A percentile compares a stretch with the other conserved stretches of the same genome.
Evolutionary conservation across 2,329 filamentous ascomycete genomes (phyloP).

Genomic region (Penicillium sp.): DNA sequence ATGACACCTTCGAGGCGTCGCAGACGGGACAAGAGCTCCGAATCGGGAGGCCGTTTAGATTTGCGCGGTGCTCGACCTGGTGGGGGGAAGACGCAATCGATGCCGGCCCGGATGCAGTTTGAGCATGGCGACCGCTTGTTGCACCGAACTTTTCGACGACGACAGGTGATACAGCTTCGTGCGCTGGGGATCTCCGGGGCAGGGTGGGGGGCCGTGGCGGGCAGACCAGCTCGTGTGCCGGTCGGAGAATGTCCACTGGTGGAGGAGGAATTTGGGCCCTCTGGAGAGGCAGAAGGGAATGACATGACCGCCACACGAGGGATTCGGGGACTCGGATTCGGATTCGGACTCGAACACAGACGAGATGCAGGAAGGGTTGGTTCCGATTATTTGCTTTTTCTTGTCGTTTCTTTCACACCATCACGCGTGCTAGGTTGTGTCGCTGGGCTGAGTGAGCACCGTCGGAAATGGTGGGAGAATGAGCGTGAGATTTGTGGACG

Average conservation of each 20-base stretch:
- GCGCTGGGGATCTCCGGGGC: constrained; percentile 24
- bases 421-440: too few species aligned
- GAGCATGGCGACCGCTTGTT: constrained; percentile 45
- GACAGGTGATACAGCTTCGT: constrained; percentile 44
- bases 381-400: too few species aligned
- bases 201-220: constrained; percentile 14
- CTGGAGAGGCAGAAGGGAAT: constrained; percentile 15
- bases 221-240: constrained; percentile 2
- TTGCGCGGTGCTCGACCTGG: constrained; percentile 57
- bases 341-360: too few species aligned
- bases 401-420: too few species aligned
- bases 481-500: too few species aligned
- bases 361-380: too few species aligned
- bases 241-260: constrained; percentile 16
- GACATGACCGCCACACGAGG: constrained; percentile 11
- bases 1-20: constrained; percentile 57
- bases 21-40: constrained; percentile 54
- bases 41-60: constrained; percentile 52
- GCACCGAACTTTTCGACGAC: constrained; percentile 44
- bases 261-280: constrained; percentile 10
- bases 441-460: too few species aligned
- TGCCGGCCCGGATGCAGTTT: constrained; percentile 45
- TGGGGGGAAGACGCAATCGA: constrained; percentile 58
- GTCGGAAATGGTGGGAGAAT: too few species aligned
- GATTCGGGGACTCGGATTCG: too few species aligned